phyloP scores from a whole-genome alignment of 768 basidiomycete species.

The Boletus rufocinnamomeus region DNA sequence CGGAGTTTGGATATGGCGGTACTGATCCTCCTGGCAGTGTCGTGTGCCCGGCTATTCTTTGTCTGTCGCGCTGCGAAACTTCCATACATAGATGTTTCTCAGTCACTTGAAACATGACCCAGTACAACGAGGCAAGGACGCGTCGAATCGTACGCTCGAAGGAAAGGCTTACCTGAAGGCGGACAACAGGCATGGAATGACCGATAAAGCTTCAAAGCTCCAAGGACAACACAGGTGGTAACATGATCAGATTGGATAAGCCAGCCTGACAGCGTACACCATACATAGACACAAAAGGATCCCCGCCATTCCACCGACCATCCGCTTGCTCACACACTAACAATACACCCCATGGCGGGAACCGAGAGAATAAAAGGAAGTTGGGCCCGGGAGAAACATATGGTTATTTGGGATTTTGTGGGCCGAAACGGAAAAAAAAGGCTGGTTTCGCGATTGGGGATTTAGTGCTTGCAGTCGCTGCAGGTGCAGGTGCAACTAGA shows the following conservation, averaged over 20 bases:
- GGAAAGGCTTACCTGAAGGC: no score
- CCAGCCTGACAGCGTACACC: no score
- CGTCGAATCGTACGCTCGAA: no score
- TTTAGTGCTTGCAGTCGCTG: constrained; percentile 18
- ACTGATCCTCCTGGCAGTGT: not conserved
- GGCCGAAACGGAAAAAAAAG: not conserved
- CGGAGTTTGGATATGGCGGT: not conserved
- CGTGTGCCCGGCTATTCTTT: not conserved
- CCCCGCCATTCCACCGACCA: no score
- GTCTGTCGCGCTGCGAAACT: not conserved
- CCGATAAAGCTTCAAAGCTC: no score
- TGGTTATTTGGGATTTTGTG: not conserved
- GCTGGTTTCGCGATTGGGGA: not conserved
- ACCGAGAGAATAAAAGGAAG: not conserved
- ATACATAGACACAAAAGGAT: no score
- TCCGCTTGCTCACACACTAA: no score
- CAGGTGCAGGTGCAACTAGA: constrained; percentile 18
- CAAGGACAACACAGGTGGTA: no score
- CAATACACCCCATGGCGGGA: not conserved
- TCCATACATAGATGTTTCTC: no score
- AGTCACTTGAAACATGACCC: not conserved
- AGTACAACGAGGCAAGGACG: not conserved
- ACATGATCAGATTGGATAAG: no score
- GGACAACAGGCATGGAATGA: no score
- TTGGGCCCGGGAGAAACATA: fast-evolving